A percentile compares a stretch with the other conserved stretches of the same genome.
These are phyloP conservation scores for Globisporangium viniferum DNA, from an alignment of 352 stramenopile species.

Conservation along the genomic window DNA sequence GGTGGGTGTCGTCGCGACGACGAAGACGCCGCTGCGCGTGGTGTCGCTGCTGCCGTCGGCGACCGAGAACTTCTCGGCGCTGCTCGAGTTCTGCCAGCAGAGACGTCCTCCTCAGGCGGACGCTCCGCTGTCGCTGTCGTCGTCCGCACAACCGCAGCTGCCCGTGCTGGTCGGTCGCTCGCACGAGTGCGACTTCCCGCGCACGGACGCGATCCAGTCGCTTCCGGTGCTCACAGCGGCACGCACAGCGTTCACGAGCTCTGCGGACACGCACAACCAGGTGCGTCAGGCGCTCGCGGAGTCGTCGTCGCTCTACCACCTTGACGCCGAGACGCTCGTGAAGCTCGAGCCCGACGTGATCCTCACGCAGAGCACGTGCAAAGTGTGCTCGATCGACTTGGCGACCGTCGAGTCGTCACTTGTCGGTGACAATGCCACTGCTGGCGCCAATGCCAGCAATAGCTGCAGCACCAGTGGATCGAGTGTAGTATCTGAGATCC, in stretches of 20 bases:
- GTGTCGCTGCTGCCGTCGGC: slow-evolving; percentile 69
- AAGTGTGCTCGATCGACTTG: slow-evolving; percentile 74
- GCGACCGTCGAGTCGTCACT: slow-evolving; percentile 34
- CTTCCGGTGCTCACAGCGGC: slow-evolving; percentile 55
- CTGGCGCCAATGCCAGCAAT: neutral
- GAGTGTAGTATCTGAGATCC: slow-evolving; percentile 12
- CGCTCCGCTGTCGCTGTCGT: neutral
- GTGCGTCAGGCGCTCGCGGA: slow-evolving; percentile 47
- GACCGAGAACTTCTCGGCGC: slow-evolving; percentile 57
- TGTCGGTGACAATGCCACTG: neutral
- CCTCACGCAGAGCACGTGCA: slow-evolving; percentile 68
- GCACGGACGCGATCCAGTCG: slow-evolving; percentile 22
- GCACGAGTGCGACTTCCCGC: slow-evolving; percentile 71
- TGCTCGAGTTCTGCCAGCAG: slow-evolving; percentile 27
- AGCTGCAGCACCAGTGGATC: neutral
- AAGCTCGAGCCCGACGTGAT: slow-evolving; percentile 57
- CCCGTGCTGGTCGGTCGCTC: slow-evolving; percentile 62
- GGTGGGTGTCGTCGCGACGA: neutral
- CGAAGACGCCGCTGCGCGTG: slow-evolving; percentile 35
- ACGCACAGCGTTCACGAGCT: slow-evolving; percentile 63
- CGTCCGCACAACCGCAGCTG: slow-evolving; percentile 7
- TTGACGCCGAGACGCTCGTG: slow-evolving; percentile 40
- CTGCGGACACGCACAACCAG: slow-evolving; percentile 59
- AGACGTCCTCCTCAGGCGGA: slow-evolving; percentile 3
- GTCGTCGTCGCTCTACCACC: slow-evolving; percentile 58